phyloP scores from a whole-genome alignment of 345 rosid species.

The Psidium friedrichsthalianum region DNA sequence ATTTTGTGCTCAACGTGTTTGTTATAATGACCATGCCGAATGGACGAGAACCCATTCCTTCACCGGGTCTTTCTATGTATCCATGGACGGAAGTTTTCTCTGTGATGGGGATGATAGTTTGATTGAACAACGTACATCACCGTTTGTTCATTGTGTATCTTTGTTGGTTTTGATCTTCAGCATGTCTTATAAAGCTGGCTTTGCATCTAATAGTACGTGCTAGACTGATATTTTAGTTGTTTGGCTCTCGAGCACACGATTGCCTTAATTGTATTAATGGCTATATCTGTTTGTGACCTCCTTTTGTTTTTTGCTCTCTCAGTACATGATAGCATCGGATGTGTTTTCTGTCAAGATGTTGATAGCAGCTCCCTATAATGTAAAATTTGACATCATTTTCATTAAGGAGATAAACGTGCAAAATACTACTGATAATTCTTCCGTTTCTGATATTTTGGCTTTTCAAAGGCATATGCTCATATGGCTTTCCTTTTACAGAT shows the following conservation, averaged over 20 bases:
- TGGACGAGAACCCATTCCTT: background rate
- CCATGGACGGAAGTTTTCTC: background rate
- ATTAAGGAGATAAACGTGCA: background rate
- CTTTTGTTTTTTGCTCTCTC: background rate
- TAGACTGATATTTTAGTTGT: background rate
- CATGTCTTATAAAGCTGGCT: background rate
- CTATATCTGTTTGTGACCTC: background rate
- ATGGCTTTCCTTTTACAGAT: constrained; percentile 6
- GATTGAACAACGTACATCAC: background rate
- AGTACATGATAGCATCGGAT: background rate
- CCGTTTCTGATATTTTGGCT: background rate
- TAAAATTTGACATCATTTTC: background rate
- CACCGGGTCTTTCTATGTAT: background rate
- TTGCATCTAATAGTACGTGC: background rate
- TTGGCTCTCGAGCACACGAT: background rate
- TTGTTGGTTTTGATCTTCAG: background rate
- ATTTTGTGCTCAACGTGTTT: background rate
- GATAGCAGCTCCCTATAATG: background rate
- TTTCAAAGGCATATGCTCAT: background rate
- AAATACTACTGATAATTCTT: background rate
- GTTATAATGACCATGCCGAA: background rate
- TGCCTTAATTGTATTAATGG: background rate
- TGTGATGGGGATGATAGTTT: background rate
- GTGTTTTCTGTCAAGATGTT: background rate
- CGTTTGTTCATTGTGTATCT: background rate